Evolutionary conservation across 1,284 basidiomycete species (phyloP).

Genomic region (Boletus smithii): DNA sequence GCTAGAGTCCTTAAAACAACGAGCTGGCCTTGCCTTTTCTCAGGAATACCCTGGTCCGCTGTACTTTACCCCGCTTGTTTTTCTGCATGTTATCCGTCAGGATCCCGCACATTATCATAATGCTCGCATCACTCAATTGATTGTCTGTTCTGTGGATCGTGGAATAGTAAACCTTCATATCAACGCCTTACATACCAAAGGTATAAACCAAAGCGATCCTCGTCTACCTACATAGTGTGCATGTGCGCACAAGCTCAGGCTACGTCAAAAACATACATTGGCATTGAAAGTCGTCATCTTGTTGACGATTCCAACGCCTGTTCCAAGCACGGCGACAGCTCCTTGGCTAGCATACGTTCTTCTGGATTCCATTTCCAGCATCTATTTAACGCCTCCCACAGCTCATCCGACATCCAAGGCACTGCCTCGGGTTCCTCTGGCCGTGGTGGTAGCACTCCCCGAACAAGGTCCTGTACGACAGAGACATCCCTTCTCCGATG

Average conservation of each 20-base stretch:
- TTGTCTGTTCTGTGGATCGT: slow-evolving; percentile 16
- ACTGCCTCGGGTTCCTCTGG: slow-evolving; percentile 35
- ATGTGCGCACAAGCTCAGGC: too few relatives aligned
- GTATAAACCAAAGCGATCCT: background rate
- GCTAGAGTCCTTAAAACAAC: slow-evolving; percentile 30
- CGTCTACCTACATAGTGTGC: background rate
- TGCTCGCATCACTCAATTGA: slow-evolving; percentile 43
- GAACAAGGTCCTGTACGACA: slow-evolving; percentile 45
- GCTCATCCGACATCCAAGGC: slow-evolving; percentile 41
- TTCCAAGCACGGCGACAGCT: slow-evolving; percentile 17
- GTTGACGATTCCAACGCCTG: slow-evolving; percentile 2
- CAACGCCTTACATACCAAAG: background rate
- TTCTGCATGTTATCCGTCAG: slow-evolving; percentile 35
- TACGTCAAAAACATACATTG: background rate
- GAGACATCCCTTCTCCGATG: slow-evolving; percentile 45
- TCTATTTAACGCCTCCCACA: slow-evolving; percentile 43
- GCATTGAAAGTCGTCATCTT: background rate
- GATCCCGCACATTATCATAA: slow-evolving; percentile 36
- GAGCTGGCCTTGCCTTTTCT: slow-evolving; percentile 37
- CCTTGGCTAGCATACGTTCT: slow-evolving; percentile 19
- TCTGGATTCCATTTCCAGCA: slow-evolving; percentile 43
- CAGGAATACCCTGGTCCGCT: slow-evolving; percentile 40
- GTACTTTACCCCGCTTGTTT: slow-evolving; percentile 40
- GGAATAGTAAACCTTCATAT: slow-evolving; percentile 5
- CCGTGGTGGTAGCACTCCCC: slow-evolving; percentile 38